Conservation (phyloP, 1,139 yeast genomes). For the Chernovozyma sophiae-reginae region DNA sequence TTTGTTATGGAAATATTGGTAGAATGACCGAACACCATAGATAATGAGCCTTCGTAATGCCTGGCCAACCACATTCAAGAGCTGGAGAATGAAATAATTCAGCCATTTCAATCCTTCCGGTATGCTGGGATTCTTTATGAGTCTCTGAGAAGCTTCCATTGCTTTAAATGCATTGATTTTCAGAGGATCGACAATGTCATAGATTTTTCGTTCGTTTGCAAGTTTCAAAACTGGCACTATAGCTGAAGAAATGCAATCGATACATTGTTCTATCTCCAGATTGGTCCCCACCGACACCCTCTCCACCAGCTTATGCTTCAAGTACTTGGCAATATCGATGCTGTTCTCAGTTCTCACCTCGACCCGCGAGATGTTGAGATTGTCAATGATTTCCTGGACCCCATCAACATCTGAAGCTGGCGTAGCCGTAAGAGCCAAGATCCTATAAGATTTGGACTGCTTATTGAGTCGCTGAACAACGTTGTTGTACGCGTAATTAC, state of each 20-base stretch:
- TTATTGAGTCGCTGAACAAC: constrained; percentile 65
- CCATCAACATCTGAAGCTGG: constrained; percentile 88
- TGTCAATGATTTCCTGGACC: constrained; percentile 78
- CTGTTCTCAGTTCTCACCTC: constrained; percentile 87
- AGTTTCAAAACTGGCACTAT: constrained; percentile 58
- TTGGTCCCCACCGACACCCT: constrained; percentile 53
- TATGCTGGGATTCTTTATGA: constrained; percentile 47
- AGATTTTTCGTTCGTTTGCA: constrained; percentile 61
- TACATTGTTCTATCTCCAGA: constrained; percentile 48
- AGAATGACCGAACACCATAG: constrained; percentile 81
- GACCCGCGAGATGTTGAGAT: constrained; percentile 67
- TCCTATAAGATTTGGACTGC: constrained; percentile 61
- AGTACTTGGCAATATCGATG: constrained; percentile 72
- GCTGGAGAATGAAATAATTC: constrained; percentile 54
- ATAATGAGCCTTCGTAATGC: constrained; percentile 63
- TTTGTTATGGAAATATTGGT: constrained; percentile 57
- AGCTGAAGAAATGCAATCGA: constrained; percentile 48
- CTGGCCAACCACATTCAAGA: constrained; percentile 74
- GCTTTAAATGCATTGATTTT: constrained; percentile 70
- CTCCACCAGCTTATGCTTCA: constrained; percentile 65
- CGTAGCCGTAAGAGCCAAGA: constrained; percentile 90
- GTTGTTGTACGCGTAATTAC: constrained; percentile 83
- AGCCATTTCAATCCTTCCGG: constrained; percentile 74
- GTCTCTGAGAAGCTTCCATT: constrained; percentile 61
- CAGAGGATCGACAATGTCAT: constrained; percentile 61